Percentiles rank a stretch among this genome's conserved stretches.
phyloP scores from a whole-genome alignment of 768 basidiomycete species.

The Suillus placidus region DNA sequence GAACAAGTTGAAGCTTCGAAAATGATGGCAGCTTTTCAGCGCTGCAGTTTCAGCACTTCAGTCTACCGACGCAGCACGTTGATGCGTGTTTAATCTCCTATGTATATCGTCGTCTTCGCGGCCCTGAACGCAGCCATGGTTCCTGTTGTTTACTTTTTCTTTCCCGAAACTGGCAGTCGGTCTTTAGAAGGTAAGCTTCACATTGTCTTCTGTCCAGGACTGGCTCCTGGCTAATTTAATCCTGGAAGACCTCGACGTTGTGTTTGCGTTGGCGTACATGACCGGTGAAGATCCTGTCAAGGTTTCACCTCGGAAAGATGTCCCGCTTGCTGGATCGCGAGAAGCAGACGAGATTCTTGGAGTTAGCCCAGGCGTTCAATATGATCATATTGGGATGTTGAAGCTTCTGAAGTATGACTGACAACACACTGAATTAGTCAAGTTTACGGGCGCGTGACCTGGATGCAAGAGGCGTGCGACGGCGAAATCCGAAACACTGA shows the following conservation, averaged over 20 bases:
- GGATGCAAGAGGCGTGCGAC: too few species aligned
- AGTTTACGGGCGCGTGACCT: too few species aligned
- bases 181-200: slow-evolving; percentile 14
- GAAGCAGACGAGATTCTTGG: slow-evolving; percentile 40
- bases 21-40: neutral
- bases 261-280: slow-evolving; percentile 38
- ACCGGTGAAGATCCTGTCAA: slow-evolving; percentile 37
- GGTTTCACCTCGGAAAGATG: slow-evolving; percentile 37
- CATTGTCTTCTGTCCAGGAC: neutral
- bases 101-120: slow-evolving; percentile 16
- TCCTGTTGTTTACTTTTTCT: slow-evolving; percentile 16
- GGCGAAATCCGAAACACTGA: too few species aligned
- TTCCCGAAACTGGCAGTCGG: slow-evolving; percentile 15
- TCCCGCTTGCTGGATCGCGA: slow-evolving; percentile 35
- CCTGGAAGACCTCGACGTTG: slow-evolving; percentile 34
- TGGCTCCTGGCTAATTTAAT: neutral
- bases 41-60: too few species aligned
- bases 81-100: too few species aligned
- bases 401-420: too few species aligned
- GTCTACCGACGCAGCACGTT: too few species aligned
- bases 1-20: neutral
- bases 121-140: slow-evolving; percentile 11
- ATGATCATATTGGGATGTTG: neutral
- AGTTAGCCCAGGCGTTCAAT: slow-evolving; percentile 13
- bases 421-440: too few species aligned